Percentiles rank a stretch among this genome's conserved stretches.
Evolutionary conservation across 306 rosid genomes (phyloP).

Genomic region (Dalbergia cultrata): DNA sequence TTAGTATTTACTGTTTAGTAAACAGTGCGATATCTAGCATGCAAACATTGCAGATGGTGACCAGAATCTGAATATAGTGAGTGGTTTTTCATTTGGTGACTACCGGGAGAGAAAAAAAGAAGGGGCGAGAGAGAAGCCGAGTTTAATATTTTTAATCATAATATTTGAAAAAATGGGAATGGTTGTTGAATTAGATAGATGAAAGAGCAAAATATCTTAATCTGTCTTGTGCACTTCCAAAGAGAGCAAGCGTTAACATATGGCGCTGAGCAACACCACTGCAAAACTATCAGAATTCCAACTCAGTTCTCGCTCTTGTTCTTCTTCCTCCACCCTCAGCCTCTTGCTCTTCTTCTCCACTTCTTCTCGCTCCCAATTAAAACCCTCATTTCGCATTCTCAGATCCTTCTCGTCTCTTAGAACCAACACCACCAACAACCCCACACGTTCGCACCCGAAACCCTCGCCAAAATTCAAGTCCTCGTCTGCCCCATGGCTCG

Average conservation of each 20-base stretch:
- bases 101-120: too few species aligned
- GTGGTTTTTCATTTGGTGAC: too few species aligned
- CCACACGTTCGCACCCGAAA: neutral
- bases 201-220: too few species aligned
- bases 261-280: constrained; percentile 51
- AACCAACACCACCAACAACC: constrained; percentile 34
- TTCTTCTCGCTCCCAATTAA: constrained; percentile 49
- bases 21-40: too few species aligned
- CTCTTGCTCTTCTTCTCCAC: constrained; percentile 37
- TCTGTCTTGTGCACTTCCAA: neutral
- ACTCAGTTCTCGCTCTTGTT: constrained; percentile 43
- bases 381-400: constrained; percentile 49
- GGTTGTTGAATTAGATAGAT: too few species aligned
- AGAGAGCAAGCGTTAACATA: neutral
- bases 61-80: too few species aligned
- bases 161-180: too few species aligned
- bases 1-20: neutral
- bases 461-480: constrained; percentile 40
- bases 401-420: constrained; percentile 56
- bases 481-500: constrained; percentile 63
- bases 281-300: constrained; percentile 66
- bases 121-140: too few species aligned
- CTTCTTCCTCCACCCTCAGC: constrained; percentile 35
- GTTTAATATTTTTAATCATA: too few species aligned
- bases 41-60: too few species aligned